These are phyloP conservation scores for Ceratocystis harringtonii DNA, from an alignment of 2,329 filamentous ascomycete genomes.

Conservation along the genomic window DNA sequence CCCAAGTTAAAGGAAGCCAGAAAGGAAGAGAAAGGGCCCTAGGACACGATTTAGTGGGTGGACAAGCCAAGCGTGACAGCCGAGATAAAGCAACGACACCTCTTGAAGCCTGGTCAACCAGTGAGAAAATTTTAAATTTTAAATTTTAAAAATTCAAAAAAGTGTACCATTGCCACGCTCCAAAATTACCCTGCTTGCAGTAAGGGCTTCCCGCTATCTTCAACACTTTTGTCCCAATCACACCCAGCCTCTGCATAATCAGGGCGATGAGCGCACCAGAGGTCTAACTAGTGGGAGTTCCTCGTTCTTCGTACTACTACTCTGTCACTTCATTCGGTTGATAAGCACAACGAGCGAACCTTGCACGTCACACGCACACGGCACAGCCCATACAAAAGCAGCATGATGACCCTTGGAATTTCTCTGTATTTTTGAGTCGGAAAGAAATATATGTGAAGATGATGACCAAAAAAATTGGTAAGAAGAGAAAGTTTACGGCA, in stretches of 20 bases:
- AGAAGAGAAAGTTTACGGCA: no score
- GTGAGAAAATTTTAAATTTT: background rate
- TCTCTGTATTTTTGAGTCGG: no score
- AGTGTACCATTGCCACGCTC: no score
- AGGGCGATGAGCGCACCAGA: background rate
- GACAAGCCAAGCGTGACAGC: slow-evolving; percentile 3
- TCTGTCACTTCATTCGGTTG: no score
- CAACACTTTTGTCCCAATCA: background rate
- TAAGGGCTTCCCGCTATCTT: background rate
- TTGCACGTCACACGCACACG: no score
- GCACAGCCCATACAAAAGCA: no score
- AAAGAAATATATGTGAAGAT: no score
- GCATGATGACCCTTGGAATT: no score
- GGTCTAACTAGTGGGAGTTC: no score
- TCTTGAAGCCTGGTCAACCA: background rate
- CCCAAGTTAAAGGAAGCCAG: background rate
- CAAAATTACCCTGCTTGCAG: background rate
- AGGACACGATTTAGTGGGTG: slow-evolving; percentile 2
- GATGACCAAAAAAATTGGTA: no score
- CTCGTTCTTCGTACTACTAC: no score
- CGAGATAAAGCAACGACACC: slow-evolving; percentile 8
- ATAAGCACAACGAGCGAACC: no score
- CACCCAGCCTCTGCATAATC: background rate
- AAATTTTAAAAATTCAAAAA: background rate
- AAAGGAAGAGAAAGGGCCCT: slow-evolving; percentile 1